Base-by-base conservation (phyloP, 345 rosid species). In the Eucalyptus tenuipes region DNA sequence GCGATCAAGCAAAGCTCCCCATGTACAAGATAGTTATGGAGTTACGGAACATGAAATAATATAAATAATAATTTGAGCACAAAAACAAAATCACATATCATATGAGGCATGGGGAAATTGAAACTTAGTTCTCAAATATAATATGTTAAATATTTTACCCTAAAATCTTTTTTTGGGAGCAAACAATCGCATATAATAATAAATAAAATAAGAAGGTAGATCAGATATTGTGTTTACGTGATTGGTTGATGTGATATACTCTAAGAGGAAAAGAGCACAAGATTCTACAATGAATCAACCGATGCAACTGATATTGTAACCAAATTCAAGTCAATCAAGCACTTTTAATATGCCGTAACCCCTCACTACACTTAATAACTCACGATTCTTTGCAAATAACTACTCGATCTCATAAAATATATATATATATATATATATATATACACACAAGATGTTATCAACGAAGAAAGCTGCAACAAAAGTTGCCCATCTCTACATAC, bases 261-360 rank as follows among this genome's bases (percentile, higher is more conserved):
- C 4, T 0, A 27, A 12, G 33, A 3, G 16, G 17, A 24, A 55
- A 13, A 29, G 1, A 61, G 8, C n/a, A 0, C 17, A 3, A 59
- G 68, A 59, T 59, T 59, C 15, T 27, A 59, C 31, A 59, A 25
- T 59, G 6, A 13, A 25, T 59, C 7, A 25, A 2, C 4, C 1
- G 0, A 59, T 59, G n/a, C 31, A 59, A 59, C 25, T 0, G 7
- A 25, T 25, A 59, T 27, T 25, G 0, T 6, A 59, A 59, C 7
- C 4, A 59, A 0, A 59, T 27, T 25, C 0, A 4, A 27, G n/a
- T 59, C 0, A 27, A 0, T 59, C 66, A 59, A 59, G 5, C 7
- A 27, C 3, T 59, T 59, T 27, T 27, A 25, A 13, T 59, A 27
- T 59, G 14, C 1, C 2, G 16, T 13, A 59, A 59, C 7, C 31